These are phyloP conservation scores for Euphorbia celastroides DNA, from an alignment of 441 rosid species.

Conservation along the genomic window DNA sequence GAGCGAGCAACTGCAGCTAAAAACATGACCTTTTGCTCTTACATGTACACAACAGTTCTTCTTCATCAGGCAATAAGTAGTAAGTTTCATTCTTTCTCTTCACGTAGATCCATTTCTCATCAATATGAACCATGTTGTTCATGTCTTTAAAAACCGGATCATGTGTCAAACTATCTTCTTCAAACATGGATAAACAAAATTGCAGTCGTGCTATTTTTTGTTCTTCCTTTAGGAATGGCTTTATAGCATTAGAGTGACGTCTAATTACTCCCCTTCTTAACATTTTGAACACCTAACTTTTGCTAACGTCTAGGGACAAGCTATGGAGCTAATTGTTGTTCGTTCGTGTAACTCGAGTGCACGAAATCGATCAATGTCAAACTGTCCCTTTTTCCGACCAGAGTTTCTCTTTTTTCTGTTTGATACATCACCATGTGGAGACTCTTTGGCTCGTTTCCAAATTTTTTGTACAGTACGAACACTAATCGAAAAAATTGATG, in stretches of 20 bases:
- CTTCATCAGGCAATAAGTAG: neutral
- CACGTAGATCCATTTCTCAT: conserved; percentile 3
- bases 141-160: too few relatives aligned
- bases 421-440: neutral
- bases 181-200: neutral
- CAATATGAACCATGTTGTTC: too few relatives aligned
- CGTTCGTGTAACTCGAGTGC: too few relatives aligned
- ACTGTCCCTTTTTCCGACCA: too few relatives aligned
- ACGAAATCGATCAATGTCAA: too few relatives aligned
- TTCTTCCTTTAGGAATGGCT: neutral
- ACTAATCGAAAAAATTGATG: neutral
- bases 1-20: too few relatives aligned
- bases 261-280: neutral
- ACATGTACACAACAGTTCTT: neutral
- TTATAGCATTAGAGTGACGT: too few relatives aligned
- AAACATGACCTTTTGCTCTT: too few relatives aligned
- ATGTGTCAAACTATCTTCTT: neutral
- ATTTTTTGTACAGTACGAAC: neutral
- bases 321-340: too few relatives aligned
- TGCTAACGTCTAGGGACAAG: too few relatives aligned
- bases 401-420: too few relatives aligned
- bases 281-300: too few relatives aligned
- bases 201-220: neutral
- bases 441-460: neutral
- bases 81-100: neutral